phyloP scores from a whole-genome alignment of 257 asterid genomes.

The Gentiana macrophylla region DNA sequence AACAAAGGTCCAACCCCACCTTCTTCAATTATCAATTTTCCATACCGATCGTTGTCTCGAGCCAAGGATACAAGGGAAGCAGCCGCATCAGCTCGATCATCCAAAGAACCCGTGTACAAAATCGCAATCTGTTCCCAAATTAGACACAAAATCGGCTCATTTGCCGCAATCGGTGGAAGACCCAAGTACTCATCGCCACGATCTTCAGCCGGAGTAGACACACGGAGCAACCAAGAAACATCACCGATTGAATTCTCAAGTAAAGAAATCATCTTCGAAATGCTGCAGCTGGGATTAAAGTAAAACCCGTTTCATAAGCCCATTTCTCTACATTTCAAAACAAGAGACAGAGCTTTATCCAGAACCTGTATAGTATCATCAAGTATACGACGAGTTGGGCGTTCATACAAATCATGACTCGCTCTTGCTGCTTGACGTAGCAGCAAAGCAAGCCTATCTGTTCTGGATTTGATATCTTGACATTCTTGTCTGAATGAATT shows the following conservation, averaged over 20 bases:
- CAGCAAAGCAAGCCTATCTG: conserved; percentile 25
- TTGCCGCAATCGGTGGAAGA: conserved; percentile 32
- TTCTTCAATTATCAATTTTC: conserved; percentile 36
- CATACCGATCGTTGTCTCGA: too few species aligned
- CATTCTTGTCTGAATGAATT: conserved; percentile 22
- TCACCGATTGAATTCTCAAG: conserved; percentile 26
- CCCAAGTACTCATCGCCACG: conserved; percentile 21
- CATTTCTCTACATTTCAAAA: conserved; percentile 18
- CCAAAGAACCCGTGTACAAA: conserved; percentile 22
- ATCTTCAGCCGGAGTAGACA: conserved; percentile 20
- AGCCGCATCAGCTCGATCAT: conserved; percentile 30
- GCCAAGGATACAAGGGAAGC: conserved; percentile 30
- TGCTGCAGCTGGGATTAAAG: conserved; percentile 19
- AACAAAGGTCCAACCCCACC: conserved; percentile 33
- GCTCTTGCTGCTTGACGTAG: conserved; percentile 37
- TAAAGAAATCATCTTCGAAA: conserved; percentile 21
- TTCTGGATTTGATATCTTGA: conserved; percentile 22
- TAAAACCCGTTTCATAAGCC: conserved; percentile 22
- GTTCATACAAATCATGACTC: conserved; percentile 29
- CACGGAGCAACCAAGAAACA: conserved; percentile 32
- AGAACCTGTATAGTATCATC: conserved; percentile 22
- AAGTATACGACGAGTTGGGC: conserved; percentile 35
- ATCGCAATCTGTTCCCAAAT: conserved; percentile 33
- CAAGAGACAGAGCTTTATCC: conserved; percentile 20
- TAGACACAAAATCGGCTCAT: conserved; percentile 29